phyloP scores from a whole-genome alignment of 208 protist genomes.

The Crithidia thermophila region DNA sequence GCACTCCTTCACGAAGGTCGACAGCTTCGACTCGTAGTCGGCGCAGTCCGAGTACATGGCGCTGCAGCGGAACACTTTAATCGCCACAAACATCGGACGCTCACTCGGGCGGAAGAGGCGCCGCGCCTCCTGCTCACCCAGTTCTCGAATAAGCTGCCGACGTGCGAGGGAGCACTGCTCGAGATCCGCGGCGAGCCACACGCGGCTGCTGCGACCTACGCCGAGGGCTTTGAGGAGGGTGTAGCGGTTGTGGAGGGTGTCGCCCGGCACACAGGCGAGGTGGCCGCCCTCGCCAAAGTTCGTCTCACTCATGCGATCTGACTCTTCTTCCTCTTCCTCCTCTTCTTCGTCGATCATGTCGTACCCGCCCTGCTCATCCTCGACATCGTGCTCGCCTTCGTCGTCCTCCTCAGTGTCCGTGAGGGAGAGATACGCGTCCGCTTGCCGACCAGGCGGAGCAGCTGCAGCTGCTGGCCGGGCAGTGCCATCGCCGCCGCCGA shows the following conservation, averaged over 20 bases:
- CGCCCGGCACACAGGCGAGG: constrained; percentile 61
- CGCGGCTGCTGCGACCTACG: constrained; percentile 51
- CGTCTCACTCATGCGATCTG: constrained; percentile 33
- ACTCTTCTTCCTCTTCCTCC: constrained; percentile 20
- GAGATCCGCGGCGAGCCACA: constrained; percentile 74
- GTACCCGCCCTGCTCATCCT: neutral
- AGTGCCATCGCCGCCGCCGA: neutral
- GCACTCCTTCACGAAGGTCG: constrained; percentile 58
- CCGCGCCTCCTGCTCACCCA: constrained; percentile 41
- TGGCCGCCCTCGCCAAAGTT: constrained; percentile 58
- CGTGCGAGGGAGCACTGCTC: constrained; percentile 51
- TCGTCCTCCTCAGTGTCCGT: neutral
- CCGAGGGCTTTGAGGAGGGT: constrained; percentile 51
- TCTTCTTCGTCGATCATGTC: constrained; percentile 1
- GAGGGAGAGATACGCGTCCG: neutral
- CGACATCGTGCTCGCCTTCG: neutral
- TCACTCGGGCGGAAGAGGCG: constrained; percentile 39
- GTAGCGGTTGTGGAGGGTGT: constrained; percentile 69
- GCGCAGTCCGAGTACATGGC: constrained; percentile 43
- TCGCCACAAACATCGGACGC: constrained; percentile 62
- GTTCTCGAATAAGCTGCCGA: constrained; percentile 40
- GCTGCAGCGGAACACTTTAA: constrained; percentile 74
- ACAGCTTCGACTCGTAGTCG: constrained; percentile 48
- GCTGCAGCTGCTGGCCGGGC: neutral
- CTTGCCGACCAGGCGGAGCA: no score